phyloP scores from a whole-genome alignment of 148 eudicot species.

The Amaranthus palmeri region DNA sequence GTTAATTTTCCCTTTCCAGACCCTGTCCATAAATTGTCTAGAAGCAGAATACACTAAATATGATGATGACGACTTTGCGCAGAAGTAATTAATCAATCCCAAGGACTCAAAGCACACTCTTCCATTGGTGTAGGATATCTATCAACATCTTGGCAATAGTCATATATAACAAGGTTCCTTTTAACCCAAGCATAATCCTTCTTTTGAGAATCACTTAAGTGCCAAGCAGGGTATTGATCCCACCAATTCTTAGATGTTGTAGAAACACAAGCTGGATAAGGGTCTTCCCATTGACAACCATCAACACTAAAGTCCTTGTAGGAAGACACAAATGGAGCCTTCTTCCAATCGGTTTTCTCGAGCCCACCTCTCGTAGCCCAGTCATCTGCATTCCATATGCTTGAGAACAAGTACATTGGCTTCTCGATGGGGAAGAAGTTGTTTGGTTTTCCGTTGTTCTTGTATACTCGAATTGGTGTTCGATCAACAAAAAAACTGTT shows the following conservation, averaged over 20 bases:
- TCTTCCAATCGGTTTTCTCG: conserved; percentile 85
- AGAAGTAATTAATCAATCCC: conserved; percentile 25
- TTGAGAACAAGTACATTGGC: conserved; percentile 95
- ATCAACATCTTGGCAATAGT: conserved; percentile 60
- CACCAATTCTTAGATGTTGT: conserved; percentile 89
- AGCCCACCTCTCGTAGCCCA: conserved; percentile 97
- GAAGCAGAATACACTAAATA: background rate
- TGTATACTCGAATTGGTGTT: conserved; percentile 75
- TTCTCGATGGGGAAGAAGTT: conserved; percentile 79
- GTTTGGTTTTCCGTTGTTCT: conserved; percentile 72
- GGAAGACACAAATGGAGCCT: conserved; percentile 84
- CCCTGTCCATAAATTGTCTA: background rate
- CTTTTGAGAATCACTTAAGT: conserved; percentile 57
- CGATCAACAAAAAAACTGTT: conserved; percentile 77
- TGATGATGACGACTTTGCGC: background rate
- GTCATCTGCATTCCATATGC: conserved; percentile 95
- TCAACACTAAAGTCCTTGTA: conserved; percentile 81
- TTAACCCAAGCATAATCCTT: conserved; percentile 80
- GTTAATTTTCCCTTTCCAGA: no score
- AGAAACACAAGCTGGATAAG: conserved; percentile 76
- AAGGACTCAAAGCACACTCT: conserved; percentile 76
- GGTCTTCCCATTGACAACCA: conserved; percentile 93
- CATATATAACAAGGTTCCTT: conserved; percentile 69
- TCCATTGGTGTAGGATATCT: conserved; percentile 57
- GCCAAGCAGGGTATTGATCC: conserved; percentile 88